Percentiles rank a stretch among this genome's conserved stretches.
These are phyloP conservation scores for Pachyrhizus erosus DNA, from an alignment of 306 rosid genomes.

Conservation along the genomic window DNA sequence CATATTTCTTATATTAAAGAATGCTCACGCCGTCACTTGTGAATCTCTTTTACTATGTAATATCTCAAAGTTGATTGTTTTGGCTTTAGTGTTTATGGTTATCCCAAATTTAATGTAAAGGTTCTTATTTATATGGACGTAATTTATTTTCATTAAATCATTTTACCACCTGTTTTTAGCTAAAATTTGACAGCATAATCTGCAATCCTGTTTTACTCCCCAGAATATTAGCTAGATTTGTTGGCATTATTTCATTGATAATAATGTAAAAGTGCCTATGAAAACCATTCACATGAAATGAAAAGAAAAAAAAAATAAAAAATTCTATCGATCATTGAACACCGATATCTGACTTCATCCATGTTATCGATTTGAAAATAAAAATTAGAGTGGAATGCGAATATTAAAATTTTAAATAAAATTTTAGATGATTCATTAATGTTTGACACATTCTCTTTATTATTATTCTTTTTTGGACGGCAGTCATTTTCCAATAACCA, in stretches of 20 bases:
- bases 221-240: not conserved
- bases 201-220: not conserved
- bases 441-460: not conserved
- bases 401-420: not conserved
- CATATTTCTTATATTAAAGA: no score
- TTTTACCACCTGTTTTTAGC: not conserved
- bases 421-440: not conserved
- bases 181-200: not conserved
- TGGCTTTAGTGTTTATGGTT: no score
- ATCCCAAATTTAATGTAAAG: not conserved
- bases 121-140: not conserved
- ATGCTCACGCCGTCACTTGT: no score
- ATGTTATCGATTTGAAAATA: not conserved
- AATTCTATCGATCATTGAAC: not conserved
- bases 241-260: not conserved
- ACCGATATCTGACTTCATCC: not conserved
- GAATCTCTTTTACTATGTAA: no score
- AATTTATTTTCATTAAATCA: not conserved
- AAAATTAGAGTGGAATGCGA: not conserved
- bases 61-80: no score
- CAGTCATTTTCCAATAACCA: conserved; percentile 26
- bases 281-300: not conserved
- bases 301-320: no score
- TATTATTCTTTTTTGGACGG: not conserved
- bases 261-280: not conserved